Evolutionary conservation across 2,329 filamentous ascomycete species (phyloP), one percentile per base, ranked within the genome.

Genomic region (Alternaria sp.): DNA sequence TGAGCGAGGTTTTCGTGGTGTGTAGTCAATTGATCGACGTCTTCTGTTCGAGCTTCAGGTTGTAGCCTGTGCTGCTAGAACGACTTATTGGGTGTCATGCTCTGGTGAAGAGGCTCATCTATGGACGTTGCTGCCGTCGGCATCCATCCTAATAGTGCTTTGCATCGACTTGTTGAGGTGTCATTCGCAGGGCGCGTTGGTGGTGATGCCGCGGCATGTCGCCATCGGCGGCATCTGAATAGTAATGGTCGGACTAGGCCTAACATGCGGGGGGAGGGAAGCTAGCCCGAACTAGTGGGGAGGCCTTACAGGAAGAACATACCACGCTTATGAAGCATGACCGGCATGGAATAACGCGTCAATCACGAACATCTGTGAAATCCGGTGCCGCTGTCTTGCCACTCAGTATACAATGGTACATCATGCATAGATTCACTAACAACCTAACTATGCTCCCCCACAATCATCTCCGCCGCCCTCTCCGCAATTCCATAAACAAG

Each of bases 401-500:
- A 28, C 21, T 21, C 37, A 41, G n/a, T n/a, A n/a, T n/a, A n/a
- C n/a, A n/a, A n/a, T n/a, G n/a, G n/a, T n/a, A n/a, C n/a, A n/a
- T n/a, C n/a, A n/a, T 28, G 14, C 3, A 37, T 12, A 3, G 0
- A 55, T 44, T 21, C 18, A n/a, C 23, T 4, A 5, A 44, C 23
- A 21, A 3, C 21, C 37, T 63, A 55, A 15, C 20, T 53, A 21
- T 67, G 6, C 26, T 58, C 64, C 3, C 12, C 4, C 5, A 73
- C 53, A 20, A 75, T 67, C 63, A 72, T 69, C 37, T 68, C 65
- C 2, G 73, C 71, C 4, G 70, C 75, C 55, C 15, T 72, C 55
- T 77, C 74, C 5, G 75, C 74, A 45, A 76, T 74, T 0, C 72
- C 75, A 53, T 76, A 76, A 15, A 76, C 73, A 12, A 71, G 61